Evolutionary conservation across 2,329 filamentous ascomycete species (phyloP).

Genomic region (Neonectria sp.): DNA sequence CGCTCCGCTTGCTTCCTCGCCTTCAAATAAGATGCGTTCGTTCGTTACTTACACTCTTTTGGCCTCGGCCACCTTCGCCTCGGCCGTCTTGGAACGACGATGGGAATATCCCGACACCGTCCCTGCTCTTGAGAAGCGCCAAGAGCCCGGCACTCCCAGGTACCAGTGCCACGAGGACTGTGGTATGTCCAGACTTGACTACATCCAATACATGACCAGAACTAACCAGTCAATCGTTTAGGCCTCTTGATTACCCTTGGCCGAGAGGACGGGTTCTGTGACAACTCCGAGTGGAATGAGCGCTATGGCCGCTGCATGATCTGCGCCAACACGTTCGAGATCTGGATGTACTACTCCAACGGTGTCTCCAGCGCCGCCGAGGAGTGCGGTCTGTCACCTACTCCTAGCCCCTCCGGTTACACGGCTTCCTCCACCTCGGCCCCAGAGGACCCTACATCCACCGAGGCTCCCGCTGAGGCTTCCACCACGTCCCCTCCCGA

Average conservation of each 20-base stretch:
- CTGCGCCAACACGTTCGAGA: conserved; percentile 60
- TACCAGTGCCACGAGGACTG: conserved; percentile 64
- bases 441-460: conserved; percentile 2
- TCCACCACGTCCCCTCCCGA: conserved; percentile 14
- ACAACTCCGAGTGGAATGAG: conserved; percentile 55
- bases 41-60: conserved; percentile 37
- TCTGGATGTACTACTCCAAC: conserved; percentile 61
- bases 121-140: conserved; percentile 54
- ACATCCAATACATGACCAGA: not conserved
- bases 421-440: not conserved
- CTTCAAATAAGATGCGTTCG: conserved; percentile 35
- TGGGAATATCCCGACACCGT: conserved; percentile 52
- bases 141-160: conserved; percentile 60
- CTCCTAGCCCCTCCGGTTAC: conserved; percentile 36
- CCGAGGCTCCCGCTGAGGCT: conserved; percentile 5
- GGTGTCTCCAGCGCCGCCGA: conserved; percentile 52
- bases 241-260: conserved; percentile 53
- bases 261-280: conserved; percentile 54
- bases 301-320: conserved; percentile 59
- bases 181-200: conserved; percentile 53
- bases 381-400: conserved; percentile 46
- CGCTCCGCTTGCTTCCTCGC: not conserved
- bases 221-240: not conserved
- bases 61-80: conserved; percentile 35
- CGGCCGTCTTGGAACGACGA: conserved; percentile 37